Evolutionary conservation across 257 asterid genomes (phyloP).

Genomic region (Salvia miltiorrhiza): DNA sequence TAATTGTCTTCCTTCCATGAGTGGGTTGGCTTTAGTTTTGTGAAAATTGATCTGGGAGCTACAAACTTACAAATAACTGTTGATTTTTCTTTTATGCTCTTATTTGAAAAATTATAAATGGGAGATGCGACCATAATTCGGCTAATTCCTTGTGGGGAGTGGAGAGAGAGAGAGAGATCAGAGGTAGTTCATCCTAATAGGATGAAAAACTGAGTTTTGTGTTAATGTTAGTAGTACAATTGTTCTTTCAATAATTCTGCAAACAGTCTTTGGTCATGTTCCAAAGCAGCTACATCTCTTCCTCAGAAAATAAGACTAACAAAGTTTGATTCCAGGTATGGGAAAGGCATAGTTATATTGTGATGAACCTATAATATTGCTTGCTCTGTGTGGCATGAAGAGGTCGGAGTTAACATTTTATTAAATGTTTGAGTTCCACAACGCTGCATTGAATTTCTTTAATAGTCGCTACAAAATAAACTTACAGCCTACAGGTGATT

Average conservation of each 20-base stretch:
- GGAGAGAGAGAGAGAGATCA: neutral
- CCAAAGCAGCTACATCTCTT: neutral
- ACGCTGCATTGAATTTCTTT: neutral
- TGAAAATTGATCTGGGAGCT: neutral
- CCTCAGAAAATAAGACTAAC: neutral
- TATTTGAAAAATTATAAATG: neutral
- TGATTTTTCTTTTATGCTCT: neutral
- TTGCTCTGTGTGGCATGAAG: neutral
- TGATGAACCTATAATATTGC: neutral
- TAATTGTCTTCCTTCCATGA: neutral
- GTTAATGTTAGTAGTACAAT: neutral
- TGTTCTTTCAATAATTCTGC: neutral
- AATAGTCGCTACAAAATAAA: neutral
- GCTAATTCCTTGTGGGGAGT: neutral
- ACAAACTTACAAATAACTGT: neutral
- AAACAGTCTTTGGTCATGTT: conserved; percentile 1
- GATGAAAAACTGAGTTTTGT: neutral
- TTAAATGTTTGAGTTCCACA: neutral
- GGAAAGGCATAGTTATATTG: neutral
- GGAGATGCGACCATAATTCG: neutral
- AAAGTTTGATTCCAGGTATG: neutral
- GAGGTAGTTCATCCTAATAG: neutral
- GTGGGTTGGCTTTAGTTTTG: neutral
- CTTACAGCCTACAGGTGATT: neutral
- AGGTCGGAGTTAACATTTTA: neutral